Conservation (phyloP, 1,139 yeast species). For the Taphrina pruni region DNA sequence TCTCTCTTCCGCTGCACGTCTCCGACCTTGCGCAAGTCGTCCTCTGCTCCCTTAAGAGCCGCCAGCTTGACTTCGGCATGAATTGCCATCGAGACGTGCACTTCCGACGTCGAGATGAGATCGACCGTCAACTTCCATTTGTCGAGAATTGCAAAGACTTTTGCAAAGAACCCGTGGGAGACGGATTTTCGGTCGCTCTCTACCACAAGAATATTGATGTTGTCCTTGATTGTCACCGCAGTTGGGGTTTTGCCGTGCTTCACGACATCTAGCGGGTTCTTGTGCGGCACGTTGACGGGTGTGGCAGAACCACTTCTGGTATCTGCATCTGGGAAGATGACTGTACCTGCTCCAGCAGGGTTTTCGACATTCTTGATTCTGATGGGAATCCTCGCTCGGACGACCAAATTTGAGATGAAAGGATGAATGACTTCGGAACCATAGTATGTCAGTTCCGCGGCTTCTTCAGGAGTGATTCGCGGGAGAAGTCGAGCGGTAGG, state of each 20-base stretch:
- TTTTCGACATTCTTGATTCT: constrained; percentile 94
- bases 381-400: constrained; percentile 92
- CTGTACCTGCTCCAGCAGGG: constrained; percentile 87
- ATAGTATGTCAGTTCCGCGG: constrained; percentile 94
- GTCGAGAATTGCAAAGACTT: constrained; percentile 84
- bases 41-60: constrained; percentile 58
- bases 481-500: constrained; percentile 83
- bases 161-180: constrained; percentile 93
- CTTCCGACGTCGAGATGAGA: constrained; percentile 94
- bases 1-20: constrained; percentile 84
- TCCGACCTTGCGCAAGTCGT: constrained; percentile 79
- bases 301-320: constrained; percentile 85
- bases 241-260: constrained; percentile 79
- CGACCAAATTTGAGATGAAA: constrained; percentile 98
- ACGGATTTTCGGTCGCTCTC: constrained; percentile 92
- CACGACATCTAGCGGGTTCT: constrained; percentile 47
- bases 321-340: constrained; percentile 87
- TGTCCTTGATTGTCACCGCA: constrained; percentile 93
- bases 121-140: constrained; percentile 87
- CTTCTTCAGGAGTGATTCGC: constrained; percentile 96
- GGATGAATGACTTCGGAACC: constrained; percentile 99
- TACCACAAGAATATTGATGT: constrained; percentile 86
- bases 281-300: constrained; percentile 71
- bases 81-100: constrained; percentile 96
- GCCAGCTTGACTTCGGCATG: constrained; percentile 65